A percentile compares a stretch with the other conserved stretches of the same genome.
phyloP scores from a whole-genome alignment of 2,329 filamentous ascomycete species.

The Sclerotinia spermophila region DNA sequence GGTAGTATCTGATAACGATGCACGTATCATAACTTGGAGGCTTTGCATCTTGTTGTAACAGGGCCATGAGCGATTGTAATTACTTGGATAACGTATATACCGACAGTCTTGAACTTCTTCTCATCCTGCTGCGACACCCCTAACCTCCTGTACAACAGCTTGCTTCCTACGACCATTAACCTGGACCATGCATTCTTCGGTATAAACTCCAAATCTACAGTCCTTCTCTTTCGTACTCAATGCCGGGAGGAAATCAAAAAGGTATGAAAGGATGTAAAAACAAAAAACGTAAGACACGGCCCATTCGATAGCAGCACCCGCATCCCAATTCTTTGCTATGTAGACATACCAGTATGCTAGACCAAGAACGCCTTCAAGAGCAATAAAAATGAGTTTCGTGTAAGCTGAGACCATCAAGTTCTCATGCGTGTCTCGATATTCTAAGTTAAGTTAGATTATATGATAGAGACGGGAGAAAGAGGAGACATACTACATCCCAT shows the following conservation, averaged over 20 bases:
- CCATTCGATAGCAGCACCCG: slow-evolving; percentile 74
- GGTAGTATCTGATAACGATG: background rate
- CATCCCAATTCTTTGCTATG: slow-evolving; percentile 63
- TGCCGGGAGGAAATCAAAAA: slow-evolving; percentile 80
- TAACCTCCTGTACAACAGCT: background rate
- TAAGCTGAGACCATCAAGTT: slow-evolving; percentile 59
- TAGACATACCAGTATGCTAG: slow-evolving; percentile 77
- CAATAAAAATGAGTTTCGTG: slow-evolving; percentile 65
- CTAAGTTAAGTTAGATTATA: background rate
- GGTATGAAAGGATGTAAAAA: slow-evolving; percentile 80
- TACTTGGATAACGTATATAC: background rate
- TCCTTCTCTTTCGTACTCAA: slow-evolving; percentile 9
- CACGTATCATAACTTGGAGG: background rate
- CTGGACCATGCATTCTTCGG: slow-evolving; percentile 6
- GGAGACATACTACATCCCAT: slow-evolving; percentile 63
- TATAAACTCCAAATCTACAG: slow-evolving; percentile 9
- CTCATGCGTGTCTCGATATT: slow-evolving; percentile 12
- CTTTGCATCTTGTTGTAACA: background rate
- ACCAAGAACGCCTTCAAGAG: slow-evolving; percentile 78
- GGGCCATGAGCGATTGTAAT: background rate
- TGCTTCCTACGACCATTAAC: background rate
- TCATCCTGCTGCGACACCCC: background rate
- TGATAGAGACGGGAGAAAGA: background rate
- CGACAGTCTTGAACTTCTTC: background rate
- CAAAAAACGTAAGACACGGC: slow-evolving; percentile 77